Percentiles rank a stretch among this genome's conserved stretches.
Conservation (phyloP, 2,329 filamentous ascomycete genomes). For the Colletotrichum echinochloae region DNA sequence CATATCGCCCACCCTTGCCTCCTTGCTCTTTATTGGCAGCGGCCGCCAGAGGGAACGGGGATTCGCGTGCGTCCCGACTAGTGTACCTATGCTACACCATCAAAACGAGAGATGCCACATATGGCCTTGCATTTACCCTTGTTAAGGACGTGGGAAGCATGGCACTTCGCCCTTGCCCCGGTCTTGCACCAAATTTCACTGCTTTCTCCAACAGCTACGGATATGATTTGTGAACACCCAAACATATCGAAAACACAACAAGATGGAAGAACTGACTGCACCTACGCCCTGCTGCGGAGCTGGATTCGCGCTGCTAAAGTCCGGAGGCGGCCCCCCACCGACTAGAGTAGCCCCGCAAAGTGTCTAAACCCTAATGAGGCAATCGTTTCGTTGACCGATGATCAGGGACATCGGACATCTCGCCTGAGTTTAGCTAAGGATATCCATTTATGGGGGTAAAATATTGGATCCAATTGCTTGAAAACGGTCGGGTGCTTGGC, state of each 20-base stretch:
- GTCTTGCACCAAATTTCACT: neutral
- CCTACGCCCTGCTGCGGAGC: neutral
- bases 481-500: neutral
- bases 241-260: neutral
- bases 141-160: neutral
- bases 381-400: slow-evolving; percentile 35
- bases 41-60: neutral
- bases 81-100: neutral
- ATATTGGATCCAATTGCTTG: neutral
- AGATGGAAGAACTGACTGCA: neutral
- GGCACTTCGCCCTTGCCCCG: neutral
- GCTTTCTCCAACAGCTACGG: neutral
- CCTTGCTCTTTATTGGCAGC: too few relatives aligned
- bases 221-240: too few relatives aligned
- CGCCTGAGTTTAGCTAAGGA: slow-evolving; percentile 30
- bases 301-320: neutral
- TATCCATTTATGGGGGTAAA: neutral
- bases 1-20: neutral
- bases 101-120: neutral
- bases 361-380: slow-evolving; percentile 32
- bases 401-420: slow-evolving; percentile 9
- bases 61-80: neutral
- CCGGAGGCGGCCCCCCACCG: slow-evolving; percentile 5
- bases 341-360: slow-evolving; percentile 11
- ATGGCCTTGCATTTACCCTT: neutral